Evolutionary conservation across 2,329 filamentous ascomycete genomes (phyloP).

Genomic region (Aspergillus pseudoviridinutans): DNA sequence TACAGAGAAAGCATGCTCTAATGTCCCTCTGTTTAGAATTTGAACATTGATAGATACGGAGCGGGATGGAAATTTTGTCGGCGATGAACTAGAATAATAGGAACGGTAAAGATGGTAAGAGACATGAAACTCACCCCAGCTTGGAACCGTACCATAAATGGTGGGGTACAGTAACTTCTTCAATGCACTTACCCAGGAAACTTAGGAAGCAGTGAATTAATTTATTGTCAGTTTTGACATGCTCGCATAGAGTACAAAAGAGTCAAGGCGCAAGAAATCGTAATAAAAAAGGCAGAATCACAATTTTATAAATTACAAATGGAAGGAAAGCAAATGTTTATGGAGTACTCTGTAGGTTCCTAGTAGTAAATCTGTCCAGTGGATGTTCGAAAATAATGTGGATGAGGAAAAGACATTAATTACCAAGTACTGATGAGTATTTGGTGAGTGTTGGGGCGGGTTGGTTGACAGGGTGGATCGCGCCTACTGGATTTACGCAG

Average conservation of each 20-base stretch:
- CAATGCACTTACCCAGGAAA: not conserved
- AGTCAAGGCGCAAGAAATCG: not conserved
- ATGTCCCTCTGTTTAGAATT: not conserved
- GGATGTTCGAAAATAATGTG: not conserved
- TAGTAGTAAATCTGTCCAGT: not conserved
- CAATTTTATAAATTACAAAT: not conserved
- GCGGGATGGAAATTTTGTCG: not conserved
- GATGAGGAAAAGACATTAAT: constrained; percentile 15
- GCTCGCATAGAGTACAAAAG: not conserved
- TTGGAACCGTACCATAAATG: constrained; percentile 8
- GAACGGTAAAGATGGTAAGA: constrained; percentile 4
- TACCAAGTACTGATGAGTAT: constrained; percentile 6
- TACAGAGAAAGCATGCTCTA: not conserved
- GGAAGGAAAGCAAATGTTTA: not conserved
- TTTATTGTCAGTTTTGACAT: not conserved
- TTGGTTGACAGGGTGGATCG: not conserved
- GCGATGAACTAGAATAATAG: constrained; percentile 4
- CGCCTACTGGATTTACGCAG: not conserved
- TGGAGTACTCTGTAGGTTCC: not conserved
- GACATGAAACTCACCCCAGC: constrained; percentile 12
- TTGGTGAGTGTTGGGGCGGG: constrained; percentile 24
- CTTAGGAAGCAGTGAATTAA: not conserved
- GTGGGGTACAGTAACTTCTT: not conserved
- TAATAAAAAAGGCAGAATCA: too few relatives aligned
- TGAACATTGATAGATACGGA: not conserved